Evolutionary conservation across 139 green algal genomes (phyloP), one percentile per base, ranked within the genome.

Genomic region (Micromonas commoda): DNA sequence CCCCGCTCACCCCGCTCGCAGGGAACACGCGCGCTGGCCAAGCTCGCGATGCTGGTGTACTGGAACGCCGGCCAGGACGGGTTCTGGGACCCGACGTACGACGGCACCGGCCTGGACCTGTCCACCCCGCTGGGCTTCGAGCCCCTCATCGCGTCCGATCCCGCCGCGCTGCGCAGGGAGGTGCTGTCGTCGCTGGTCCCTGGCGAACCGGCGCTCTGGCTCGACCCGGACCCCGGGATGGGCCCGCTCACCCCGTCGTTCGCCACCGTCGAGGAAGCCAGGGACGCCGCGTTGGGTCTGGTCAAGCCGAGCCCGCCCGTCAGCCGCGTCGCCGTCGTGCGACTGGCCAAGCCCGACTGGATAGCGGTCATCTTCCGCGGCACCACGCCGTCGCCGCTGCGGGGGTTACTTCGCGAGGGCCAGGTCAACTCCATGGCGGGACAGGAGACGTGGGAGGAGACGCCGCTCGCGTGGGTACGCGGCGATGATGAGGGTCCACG

Each of bases 41-140:
- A 63, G 37, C 24, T 75, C 34, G n/a, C 35, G 23, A 75, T 75
- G 68, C 21, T 63, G 1, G 52, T n/a, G 34, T 75, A 75, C 38
- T 75, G 68, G 68, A 63, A 75, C 38, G 37, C n/a, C 16, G 68
- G 68, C 3, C 68, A 75, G 29, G 19, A 29, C 21, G 68, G 68
- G 2, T 75, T 75, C 37, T 75, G 52, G 21, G 68, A 75, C 38
- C 5, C 2, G 3, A 3, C 26, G n/a, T 24, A 24, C 33, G 67
- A 28, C 9, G 35, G 24, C 52, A 35, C 33, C 2, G 33, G 20
- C 3, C 2, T 74, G 33, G 35, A 74, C 5, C 19, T 74, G 6
- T 34, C 9, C 9, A 61, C 34, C 19, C 34, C 34, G 37, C 29
- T 75, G 20, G 68, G 68, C 6, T 75, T 75, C 34, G 68, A 75